Evolutionary conservation across 257 asterid species (phyloP), one percentile per base, ranked within the genome.

Genomic region (Fraxinus excelsior): DNA sequence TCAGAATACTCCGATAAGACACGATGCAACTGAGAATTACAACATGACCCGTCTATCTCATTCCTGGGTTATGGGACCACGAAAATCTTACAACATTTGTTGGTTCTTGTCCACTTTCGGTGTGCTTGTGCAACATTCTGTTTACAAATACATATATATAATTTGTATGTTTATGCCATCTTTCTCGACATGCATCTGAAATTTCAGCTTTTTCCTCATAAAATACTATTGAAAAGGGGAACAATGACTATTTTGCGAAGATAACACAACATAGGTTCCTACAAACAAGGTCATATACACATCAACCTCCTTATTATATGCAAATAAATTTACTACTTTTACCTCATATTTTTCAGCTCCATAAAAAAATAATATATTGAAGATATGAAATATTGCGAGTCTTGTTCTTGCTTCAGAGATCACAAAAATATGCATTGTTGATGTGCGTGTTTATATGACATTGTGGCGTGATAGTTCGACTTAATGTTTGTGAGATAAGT

Each of bases 131-230:
- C 31, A 29, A 60, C 67, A 60, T 10, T 23, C 16, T 62, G 68
- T 25, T 62, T 25, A 26, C 3, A 26, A 62, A 62, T 26, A 62
- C 68, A 60, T 11, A 9, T 34, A 25, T 0, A 26, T 40, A 25
- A 79, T 76, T 81, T 82, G 86, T 80, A 46, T 74, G 58, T 44
- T 77, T 74, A 80, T 75, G 83, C n/a, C 71, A 77, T 74, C 58
- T 74, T 42, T 53, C n/a, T 77, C 69, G 88, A 85, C 88, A 85
- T 42, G 29, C 49, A 26, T 32, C 84, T 82, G 79, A 40, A 26
- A 53, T 25, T 58, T 76, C 84, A 82, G 86, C 86, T 71, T 85
- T 85, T 74, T 69, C 26, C n/a, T 76, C 80, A 51, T 42, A 80
- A 81, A 35, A 40, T 58, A 76, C 32, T 64, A 40, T 53, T 73